Evolutionary conservation across 1,284 basidiomycete genomes (phyloP), one percentile per base, ranked within the genome.

Genomic region (Termitomyces sp.): DNA sequence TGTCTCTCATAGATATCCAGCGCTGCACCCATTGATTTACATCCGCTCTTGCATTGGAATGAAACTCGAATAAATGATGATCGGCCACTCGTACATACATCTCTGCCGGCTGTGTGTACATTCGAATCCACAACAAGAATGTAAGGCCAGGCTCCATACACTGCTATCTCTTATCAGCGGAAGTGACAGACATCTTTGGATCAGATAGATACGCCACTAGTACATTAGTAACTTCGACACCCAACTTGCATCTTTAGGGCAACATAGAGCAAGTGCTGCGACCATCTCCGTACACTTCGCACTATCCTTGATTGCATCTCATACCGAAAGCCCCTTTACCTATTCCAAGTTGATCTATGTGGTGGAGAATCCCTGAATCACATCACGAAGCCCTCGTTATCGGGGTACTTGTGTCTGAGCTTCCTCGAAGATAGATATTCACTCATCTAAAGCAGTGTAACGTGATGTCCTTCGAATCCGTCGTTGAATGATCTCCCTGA

Each of bases 21-120:
- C 28, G 15, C 33, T 17, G 42, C 26, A 39, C 41, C 13, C 6
- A 38, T 44, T 38, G 38, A 26, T 45, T 33, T 47, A 21, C 42
- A 30, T 33, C 28, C 43, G 5, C 12, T n/a, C 5, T 10, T n/a
- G 24, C 43, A 45, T 17, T 17, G 7, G 46, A 39, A 46, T 54
- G 40, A 24, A 43, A 44, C 42, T 44, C 52, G 19, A 15, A 7
- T 46, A 15, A 46, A 47, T 33, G n/a, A 50, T 44, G 41, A 54
- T 44, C 41, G 47, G 53, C 6, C 43, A 21, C 44, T 15, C 13
- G 34, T n/a, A 38, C 21, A 26, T 28, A n/a, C 48, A 30, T 46
- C 51, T 13, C 51, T 53, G 6, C 24, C 26, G 42, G 26, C 28
- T 36, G 47, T 26, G 45, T 48, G 7, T 31, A 21, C 15, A 41